Base-by-base conservation (phyloP, 306 rosid genomes). In the Abrus precatorius region DNA sequence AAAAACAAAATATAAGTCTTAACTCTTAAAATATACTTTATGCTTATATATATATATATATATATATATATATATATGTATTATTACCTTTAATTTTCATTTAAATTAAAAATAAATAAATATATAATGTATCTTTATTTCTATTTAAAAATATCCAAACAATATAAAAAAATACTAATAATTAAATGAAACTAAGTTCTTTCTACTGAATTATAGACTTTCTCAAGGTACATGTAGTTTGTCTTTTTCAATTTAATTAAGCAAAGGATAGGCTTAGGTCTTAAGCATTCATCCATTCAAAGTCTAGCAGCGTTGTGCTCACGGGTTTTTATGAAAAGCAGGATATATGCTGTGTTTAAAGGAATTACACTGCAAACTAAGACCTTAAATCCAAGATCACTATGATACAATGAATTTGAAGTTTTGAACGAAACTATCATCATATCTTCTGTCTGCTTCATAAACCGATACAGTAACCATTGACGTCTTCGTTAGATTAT, bases 291-390 rank as follows among this genome's bases (percentile, higher is more conserved):
- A 48, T 69, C 7, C 45, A 49, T 69, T 69, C 60, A 69, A 50
- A 50, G 62, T 70, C 40, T 30, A 48, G 75, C 61, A 33, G 50
- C 61, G 75, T 33, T 70, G 75, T 45, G 75, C 50, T 85, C 86
- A 85, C 79, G 86, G 81, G 82, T 36, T 36, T 36, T 36, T 20
- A 20, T 20, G 20, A 20, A 20, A 20, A 20, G 20, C 20, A 20
- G 20, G 20, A 20, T 20, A 20, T 20, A 20, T 20, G 20, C 20
- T 20, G 20, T 20, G 20, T 20, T 2, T 36, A 36, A 36, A 36
- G 50, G 50, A 72, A 52, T 72, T 72, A 14, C 9, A 36, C 40
- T 4, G 40, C 40, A 2, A 36, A 36, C 40, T 48, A 48, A 48
- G 63, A 36, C 60, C 72, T 48, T 62, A 28, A 48, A 48, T 48